Percentiles rank a stretch among this genome's conserved stretches.
These are phyloP conservation scores for Dichomitus squalens DNA, from an alignment of 1,284 basidiomycete species.

Conservation along the genomic window DNA sequence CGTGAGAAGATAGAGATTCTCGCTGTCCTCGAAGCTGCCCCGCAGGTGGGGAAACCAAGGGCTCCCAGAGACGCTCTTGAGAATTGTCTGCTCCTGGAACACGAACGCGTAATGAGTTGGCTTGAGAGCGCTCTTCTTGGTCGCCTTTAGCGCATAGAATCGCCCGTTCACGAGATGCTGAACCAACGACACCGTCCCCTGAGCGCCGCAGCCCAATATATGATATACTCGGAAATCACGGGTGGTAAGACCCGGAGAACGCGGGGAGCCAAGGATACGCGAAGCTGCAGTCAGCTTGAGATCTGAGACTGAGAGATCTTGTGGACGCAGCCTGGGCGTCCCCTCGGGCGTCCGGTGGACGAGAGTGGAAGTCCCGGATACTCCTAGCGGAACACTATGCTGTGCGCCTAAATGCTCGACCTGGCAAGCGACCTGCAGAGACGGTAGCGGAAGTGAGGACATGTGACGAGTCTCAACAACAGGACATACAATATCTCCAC, in stretches of 20 bases:
- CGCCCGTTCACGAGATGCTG: conserved; percentile 5
- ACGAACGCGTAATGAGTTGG: conserved; percentile 4
- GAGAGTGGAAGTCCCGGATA: conserved; percentile 6
- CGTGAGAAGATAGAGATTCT: conserved; percentile 33
- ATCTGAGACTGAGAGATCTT: conserved; percentile 7
- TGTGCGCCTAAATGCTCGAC: conserved; percentile 8
- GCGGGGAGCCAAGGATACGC: conserved; percentile 1
- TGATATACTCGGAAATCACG: conserved; percentile 8
- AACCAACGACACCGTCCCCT: conserved; percentile 16
- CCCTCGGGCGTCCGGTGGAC: conserved; percentile 1
- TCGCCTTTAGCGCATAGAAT: conserved; percentile 17
- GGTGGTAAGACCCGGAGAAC: neutral
- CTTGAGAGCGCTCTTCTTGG: conserved; percentile 3
- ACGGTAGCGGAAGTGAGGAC: neutral
- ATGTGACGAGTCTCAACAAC: neutral
- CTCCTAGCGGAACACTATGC: neutral
- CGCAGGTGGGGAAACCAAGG: conserved; percentile 22
- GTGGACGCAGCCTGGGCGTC: conserved; percentile 3
- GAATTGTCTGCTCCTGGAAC: conserved; percentile 18
- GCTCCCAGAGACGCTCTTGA: conserved; percentile 17
- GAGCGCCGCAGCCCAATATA: conserved; percentile 9
- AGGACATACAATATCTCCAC: conserved; percentile 13
- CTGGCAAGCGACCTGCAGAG: conserved; percentile 8
- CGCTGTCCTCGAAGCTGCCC: conserved; percentile 28
- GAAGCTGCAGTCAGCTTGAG: conserved; percentile 13